Conservation (phyloP, 2,329 filamentous ascomycete genomes). For the Chrysosporium queenslandicum region DNA sequence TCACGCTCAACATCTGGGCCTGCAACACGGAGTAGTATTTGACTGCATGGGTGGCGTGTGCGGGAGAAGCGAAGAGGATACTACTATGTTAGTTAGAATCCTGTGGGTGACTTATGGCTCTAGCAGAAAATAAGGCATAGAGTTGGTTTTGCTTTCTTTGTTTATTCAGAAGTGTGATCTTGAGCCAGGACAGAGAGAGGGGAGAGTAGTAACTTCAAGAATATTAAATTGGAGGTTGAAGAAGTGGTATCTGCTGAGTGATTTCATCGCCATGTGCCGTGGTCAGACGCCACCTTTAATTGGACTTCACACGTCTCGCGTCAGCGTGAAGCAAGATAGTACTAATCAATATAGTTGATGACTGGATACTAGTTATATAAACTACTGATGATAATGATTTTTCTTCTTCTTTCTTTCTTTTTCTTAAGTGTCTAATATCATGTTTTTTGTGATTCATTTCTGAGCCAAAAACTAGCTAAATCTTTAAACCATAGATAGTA, state of each 20-base stretch:
- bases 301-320: not conserved
- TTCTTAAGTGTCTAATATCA: not conserved
- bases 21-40: slow-evolving; percentile 8
- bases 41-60: not conserved
- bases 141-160: not conserved
- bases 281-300: not conserved
- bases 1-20: slow-evolving; percentile 21
- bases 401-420: not conserved
- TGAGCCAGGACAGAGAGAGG: not conserved
- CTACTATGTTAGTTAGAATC: too few relatives aligned
- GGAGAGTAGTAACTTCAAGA: not conserved
- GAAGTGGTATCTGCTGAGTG: not conserved
- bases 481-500: too few relatives aligned
- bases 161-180: not conserved
- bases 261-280: slow-evolving; percentile 1
- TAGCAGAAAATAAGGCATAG: too few relatives aligned
- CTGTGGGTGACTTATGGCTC: too few relatives aligned
- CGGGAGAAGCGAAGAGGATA: not conserved
- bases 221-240: not conserved
- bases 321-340: too few relatives aligned
- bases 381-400: too few relatives aligned
- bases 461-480: too few relatives aligned
- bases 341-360: too few relatives aligned
- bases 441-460: too few relatives aligned
- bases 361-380: not conserved